Percentiles rank a stretch among this genome's conserved stretches.
Conservation (phyloP, 768 basidiomycete species). For the Serendipita sp. region DNA sequence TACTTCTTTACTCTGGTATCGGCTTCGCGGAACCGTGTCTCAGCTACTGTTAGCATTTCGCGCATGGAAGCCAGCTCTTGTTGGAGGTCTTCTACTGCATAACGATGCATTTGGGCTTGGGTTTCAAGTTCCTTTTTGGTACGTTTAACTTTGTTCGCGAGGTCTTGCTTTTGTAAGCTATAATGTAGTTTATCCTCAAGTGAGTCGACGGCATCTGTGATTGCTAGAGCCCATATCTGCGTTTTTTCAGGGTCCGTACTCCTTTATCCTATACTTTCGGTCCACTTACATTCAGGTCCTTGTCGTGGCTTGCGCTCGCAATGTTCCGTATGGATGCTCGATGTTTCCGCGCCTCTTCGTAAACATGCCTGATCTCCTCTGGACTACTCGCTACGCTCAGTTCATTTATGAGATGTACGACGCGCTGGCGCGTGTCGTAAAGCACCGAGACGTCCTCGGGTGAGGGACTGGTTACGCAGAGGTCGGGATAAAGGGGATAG, state of each 20-base stretch:
- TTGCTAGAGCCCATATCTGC: background rate
- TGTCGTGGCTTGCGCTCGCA: background rate
- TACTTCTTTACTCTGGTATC: background rate
- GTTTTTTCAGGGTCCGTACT: background rate
- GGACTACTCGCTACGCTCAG: background rate
- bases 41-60: background rate
- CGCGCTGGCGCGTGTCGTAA: background rate
- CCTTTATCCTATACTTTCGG: background rate
- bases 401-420: background rate
- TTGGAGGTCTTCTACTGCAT: background rate
- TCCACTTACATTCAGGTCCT: background rate
- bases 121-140: background rate
- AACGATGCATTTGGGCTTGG: background rate
- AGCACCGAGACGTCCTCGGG: background rate
- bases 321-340: background rate
- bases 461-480: background rate
- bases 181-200: background rate
- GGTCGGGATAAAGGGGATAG: background rate
- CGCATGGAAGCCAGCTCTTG: background rate
- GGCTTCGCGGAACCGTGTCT: background rate
- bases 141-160: background rate
- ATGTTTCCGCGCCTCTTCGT: background rate
- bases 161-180: background rate
- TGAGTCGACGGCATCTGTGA: background rate
- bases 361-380: background rate